Percentiles rank a stretch among this genome's conserved stretches.
phyloP scores from a whole-genome alignment of 129 eudicot genomes.

The Lactuca saligna region DNA sequence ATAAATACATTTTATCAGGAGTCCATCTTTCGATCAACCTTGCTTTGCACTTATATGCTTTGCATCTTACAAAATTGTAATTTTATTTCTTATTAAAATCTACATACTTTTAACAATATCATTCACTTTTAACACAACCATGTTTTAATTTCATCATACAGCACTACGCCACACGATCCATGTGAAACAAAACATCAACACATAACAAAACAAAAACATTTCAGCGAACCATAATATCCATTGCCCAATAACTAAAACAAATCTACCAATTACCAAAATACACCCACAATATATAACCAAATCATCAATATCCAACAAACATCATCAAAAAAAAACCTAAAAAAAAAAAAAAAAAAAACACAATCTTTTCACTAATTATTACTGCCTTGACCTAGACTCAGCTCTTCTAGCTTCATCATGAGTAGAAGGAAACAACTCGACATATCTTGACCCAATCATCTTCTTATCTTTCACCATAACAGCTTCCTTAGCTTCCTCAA shows the following conservation, averaged over 20 bases:
- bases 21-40: too few species aligned
- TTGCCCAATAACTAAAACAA: background rate
- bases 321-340: constrained; percentile 8
- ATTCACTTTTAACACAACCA: too few species aligned
- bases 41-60: too few species aligned
- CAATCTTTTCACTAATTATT: background rate
- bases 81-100: too few species aligned
- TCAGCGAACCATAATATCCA: background rate
- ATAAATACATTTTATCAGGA: too few species aligned
- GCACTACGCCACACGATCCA: background rate
- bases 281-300: constrained; percentile 19
- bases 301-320: constrained; percentile 21
- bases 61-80: too few species aligned
- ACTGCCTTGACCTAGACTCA: constrained; percentile 76
- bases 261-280: constrained; percentile 8
- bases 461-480: constrained; percentile 87
- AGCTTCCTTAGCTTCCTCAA: constrained; percentile 77
- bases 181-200: background rate
- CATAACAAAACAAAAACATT: background rate
- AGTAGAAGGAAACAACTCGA: constrained; percentile 88
- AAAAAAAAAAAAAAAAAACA: constrained; percentile 14
- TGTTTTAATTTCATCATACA: too few species aligned
- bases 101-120: too few species aligned
- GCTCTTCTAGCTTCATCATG: constrained; percentile 86
- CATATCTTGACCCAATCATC: constrained; percentile 79